Conservation (phyloP, 495 filamentous ascomycete species). For the Penicillium arizonense region DNA sequence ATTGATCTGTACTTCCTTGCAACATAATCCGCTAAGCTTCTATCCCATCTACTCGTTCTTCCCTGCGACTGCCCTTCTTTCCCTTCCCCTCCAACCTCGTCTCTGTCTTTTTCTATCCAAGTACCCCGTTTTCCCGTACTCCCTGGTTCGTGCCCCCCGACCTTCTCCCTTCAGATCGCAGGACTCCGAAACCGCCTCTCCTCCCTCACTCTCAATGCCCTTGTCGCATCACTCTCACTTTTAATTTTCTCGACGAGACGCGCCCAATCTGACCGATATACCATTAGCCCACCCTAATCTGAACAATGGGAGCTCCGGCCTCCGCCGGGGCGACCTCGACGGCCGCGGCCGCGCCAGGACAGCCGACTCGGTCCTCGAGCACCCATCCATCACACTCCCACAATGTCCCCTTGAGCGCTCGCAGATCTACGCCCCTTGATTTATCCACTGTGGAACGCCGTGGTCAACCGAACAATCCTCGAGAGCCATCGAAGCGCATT, state of each 20-base stretch:
- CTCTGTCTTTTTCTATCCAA: constrained; percentile 1
- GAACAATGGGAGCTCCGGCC: constrained; percentile 54
- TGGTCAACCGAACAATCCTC: constrained; percentile 70
- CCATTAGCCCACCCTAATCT: neutral
- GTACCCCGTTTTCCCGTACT: neutral
- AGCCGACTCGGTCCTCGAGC: constrained; percentile 42
- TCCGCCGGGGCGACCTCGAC: constrained; percentile 44
- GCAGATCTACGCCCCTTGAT: constrained; percentile 72
- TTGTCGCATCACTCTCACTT: constrained; percentile 3
- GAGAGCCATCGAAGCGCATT: constrained; percentile 71
- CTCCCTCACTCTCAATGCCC: constrained; percentile 1
- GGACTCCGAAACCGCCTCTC: constrained; percentile 1
- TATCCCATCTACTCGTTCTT: constrained; percentile 25
- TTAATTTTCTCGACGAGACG: constrained; percentile 7
- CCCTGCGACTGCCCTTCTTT: constrained; percentile 11
- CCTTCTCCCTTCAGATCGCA: constrained; percentile 2
- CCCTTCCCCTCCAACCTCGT: constrained; percentile 7
- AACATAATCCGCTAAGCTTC: constrained; percentile 23
- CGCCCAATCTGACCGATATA: constrained; percentile 10
- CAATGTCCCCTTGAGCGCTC: constrained; percentile 67
- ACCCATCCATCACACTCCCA: constrained; percentile 49
- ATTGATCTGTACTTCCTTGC: constrained; percentile 17
- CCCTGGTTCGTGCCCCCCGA: neutral
- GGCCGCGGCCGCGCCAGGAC: constrained; percentile 28
- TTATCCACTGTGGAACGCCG: constrained; percentile 87